Evolutionary conservation across 805 yeast genomes (phyloP).

Genomic region (Barnettozyma populi): DNA sequence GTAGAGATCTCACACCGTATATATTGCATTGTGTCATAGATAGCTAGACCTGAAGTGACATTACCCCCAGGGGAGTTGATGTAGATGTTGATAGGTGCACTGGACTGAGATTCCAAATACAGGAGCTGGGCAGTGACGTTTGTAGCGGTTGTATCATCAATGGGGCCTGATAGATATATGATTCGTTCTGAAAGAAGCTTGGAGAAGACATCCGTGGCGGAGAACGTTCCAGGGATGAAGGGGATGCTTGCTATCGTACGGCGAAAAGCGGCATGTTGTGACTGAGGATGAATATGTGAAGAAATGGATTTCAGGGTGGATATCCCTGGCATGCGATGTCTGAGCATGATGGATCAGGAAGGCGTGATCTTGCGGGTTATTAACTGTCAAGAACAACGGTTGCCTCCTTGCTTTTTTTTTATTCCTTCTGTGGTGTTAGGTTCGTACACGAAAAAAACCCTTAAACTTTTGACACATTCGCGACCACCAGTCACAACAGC

Average conservation of each 20-base stretch:
- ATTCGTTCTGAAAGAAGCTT: slow-evolving; percentile 24
- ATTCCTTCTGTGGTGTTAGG: too few relatives aligned
- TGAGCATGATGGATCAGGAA: not conserved
- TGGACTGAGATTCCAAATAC: slow-evolving; percentile 14
- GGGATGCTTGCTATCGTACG: not conserved
- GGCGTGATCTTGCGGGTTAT: too few relatives aligned
- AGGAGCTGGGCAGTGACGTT: slow-evolving; percentile 24
- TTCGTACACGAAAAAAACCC: too few relatives aligned
- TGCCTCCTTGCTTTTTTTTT: too few relatives aligned
- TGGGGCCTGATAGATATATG: slow-evolving; percentile 25
- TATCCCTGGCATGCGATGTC: not conserved
- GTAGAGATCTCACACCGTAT: slow-evolving; percentile 29
- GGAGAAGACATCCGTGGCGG: slow-evolving; percentile 14
- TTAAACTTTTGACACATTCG: too few relatives aligned
- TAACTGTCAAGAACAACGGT: too few relatives aligned
- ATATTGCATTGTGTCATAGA: slow-evolving; percentile 32
- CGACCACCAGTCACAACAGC: too few relatives aligned
- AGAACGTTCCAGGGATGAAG: not conserved
- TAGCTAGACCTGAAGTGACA: slow-evolving; percentile 30
- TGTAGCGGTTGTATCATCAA: slow-evolving; percentile 21
- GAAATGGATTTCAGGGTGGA: not conserved
- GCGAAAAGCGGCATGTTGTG: not conserved
- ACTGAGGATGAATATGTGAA: not conserved
- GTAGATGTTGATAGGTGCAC: slow-evolving; percentile 21
- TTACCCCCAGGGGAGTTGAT: slow-evolving; percentile 32